Base-by-base conservation (phyloP, 176 grass and related monocot species). In the Oryza meridionalis region DNA sequence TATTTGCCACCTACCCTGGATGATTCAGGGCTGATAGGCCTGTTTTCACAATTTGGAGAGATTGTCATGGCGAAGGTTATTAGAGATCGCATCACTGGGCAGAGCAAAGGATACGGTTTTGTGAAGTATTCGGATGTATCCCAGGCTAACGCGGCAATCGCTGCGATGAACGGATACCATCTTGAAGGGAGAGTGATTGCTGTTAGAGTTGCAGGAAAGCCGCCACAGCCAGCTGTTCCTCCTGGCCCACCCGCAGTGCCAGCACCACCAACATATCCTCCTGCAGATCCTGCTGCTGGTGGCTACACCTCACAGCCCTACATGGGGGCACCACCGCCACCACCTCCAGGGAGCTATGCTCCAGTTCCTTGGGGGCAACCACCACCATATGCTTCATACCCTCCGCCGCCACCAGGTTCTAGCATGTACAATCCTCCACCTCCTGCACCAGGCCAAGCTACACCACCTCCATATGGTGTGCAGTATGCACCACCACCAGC, bases 1-100 rank as follows among this genome's bases (percentile, higher is more conserved):
- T 99, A 92, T 40, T 67, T 99, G 50, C 93, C 96, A 46, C 93
- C 96, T 69, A 88, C 35, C 26, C 79, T 99, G 51, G 96, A 99
- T 85, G 96, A 99, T 90, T 88, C 88, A 13, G 90, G 92, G 17
- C 72, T 99, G 37, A 90, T 99, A 55, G 87, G 78, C 8, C 67
- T 92, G 33, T 99, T 99, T 77, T 96, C 84, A 1, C 82, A 90
- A 47, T 99, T 94, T 85, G 96, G 96, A 32, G 93, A 96, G 64
- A 99, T 99, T 73, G 83, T 81, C 51, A 96, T 96, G 96, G 96
- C 96, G 5, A 99, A 99, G 81, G 93, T 99, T 82, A 96, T 99
- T 82, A 99, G 88, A 84, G 96, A 99, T 78, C 88, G 94, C 19
- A 89, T 86, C 51, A 94, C 89, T 33, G 91, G 93, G 47, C 73